phyloP scores from a whole-genome alignment of 176 grass and related monocot genomes.

The Tuctoria greenei region DNA sequence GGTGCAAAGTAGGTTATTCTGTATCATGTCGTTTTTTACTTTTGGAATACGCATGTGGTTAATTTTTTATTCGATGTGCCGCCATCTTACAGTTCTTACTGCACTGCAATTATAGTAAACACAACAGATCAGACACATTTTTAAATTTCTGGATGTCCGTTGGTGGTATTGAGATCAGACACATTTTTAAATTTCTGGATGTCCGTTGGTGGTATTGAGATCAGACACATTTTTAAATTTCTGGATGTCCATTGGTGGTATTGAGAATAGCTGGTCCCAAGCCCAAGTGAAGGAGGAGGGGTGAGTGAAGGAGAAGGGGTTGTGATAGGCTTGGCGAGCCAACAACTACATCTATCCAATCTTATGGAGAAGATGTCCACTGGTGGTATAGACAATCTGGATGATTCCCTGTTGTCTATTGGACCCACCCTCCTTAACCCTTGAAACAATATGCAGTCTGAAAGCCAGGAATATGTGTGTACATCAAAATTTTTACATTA shows the following conservation, averaged over 20 bases:
- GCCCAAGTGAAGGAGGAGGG: too few species aligned
- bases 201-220: background rate
- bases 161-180: background rate
- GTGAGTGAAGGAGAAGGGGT: too few species aligned
- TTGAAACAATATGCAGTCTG: background rate
- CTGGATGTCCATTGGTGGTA: background rate
- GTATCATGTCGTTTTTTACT: constrained; percentile 2
- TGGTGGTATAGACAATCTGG: background rate
- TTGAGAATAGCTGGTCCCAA: background rate
- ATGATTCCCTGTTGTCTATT: background rate
- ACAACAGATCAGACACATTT: background rate
- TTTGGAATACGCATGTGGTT: background rate
- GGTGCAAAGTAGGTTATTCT: constrained; percentile 91
- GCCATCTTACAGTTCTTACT: background rate
- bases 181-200: background rate
- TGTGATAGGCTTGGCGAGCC: too few species aligned
- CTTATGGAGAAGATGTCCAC: too few species aligned
- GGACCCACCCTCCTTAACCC: background rate
- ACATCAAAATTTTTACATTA: background rate
- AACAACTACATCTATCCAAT: too few species aligned
- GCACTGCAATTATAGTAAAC: background rate
- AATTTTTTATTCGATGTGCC: background rate
- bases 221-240: background rate
- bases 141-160: background rate
- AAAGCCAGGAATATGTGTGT: background rate